Evolutionary conservation across 345 rosid species (phyloP), one percentile per base, ranked within the genome.

Genomic region (Syzygium aromaticum): DNA sequence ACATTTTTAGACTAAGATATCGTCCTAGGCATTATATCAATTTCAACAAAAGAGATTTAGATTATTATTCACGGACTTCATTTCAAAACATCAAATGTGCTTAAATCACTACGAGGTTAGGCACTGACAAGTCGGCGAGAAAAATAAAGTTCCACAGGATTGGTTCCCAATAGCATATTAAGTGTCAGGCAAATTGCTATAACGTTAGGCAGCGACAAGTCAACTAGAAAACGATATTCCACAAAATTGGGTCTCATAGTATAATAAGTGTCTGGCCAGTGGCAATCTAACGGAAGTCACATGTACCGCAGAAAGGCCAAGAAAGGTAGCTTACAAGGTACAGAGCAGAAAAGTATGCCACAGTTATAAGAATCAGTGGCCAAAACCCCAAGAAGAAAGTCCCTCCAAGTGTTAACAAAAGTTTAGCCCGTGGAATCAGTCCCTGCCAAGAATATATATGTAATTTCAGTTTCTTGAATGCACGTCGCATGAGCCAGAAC

Each of bases 361-460:
- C 90, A n/a, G 97, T 95, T 90, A 92, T 57, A 86, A 98, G 90
- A 52, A 95, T 94, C 95, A 96, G 86, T 1, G 99, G 99, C 95
- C 98, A 92, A 89, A 98, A 96, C 54, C 91, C 95, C 89, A 96
- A 87, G 94, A 96, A 98, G 95, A 95, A 98, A 30, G 99, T 95
- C 84, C 99, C 99, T 87, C 99, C 99, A 78, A 94, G 63, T 57
- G 96, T 91, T 78, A 96, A 91, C 91, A 98, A 91, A 63, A 95
- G 90, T 93, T 91, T 98, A 87, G 95, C 99, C 86, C 98, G 96
- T 8, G 99, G 99, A 88, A 98, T 88, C 89, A 98, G 92, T 25
- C 99, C 99, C 99, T 98, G 94, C 84, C 93, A 93, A 88, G 90
- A 86, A 87, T 53, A 51, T 57, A 86, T 54, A 25, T 57, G n/a